Evolutionary conservation across 768 basidiomycete species (phyloP), one percentile per base, ranked within the genome.

Genomic region (Termitomyces eurrhizus): DNA sequence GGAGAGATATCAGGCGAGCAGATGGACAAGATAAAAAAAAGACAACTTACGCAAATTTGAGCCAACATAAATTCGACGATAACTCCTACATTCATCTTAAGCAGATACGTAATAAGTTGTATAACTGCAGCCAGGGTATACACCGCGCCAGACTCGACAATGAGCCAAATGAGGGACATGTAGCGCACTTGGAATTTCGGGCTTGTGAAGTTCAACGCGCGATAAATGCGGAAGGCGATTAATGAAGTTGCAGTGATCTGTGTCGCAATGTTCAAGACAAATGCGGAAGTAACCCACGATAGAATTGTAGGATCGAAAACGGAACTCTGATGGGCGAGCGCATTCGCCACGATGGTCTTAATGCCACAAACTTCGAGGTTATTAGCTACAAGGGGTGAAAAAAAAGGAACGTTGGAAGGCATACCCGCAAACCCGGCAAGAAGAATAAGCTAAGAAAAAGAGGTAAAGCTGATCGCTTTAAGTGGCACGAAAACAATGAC

Each of bases 21-120:
- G 11, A 29, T 54, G 0, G 7, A 32, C 6, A 7, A n/a, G 29
- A 42, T 11, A 32, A 7, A 26, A 32, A 7, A 26, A 16, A 11
- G 32, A 18, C 14, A 14, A 62, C 70, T 41, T 58, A 71, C 70
- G 41, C 70, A 69, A 32, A 71, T 56, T 51, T 71, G 70, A 35
- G 60, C 61, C 12, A 70, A 60, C 50, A 68, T 67, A 33, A 71
- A 63, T 53, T 71, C 70, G 59, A 71, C 59, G 13, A 70, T 70
- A 12, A 71, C 69, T 24, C 69, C 68, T 3, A 69, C 69, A 51
- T 71, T 71, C 69, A 71, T 71, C n/a, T 65, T 63, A 26, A 64
- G 36, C 29, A 67, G 51, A 49, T 71, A 68, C 18, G 68, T 70
- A 26, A 70, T 62, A 12, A 71, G 44, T 33, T 71, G 69, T 24